phyloP scores from a whole-genome alignment of 2,329 filamentous ascomycete species.

The Colletotrichum acutatum region DNA sequence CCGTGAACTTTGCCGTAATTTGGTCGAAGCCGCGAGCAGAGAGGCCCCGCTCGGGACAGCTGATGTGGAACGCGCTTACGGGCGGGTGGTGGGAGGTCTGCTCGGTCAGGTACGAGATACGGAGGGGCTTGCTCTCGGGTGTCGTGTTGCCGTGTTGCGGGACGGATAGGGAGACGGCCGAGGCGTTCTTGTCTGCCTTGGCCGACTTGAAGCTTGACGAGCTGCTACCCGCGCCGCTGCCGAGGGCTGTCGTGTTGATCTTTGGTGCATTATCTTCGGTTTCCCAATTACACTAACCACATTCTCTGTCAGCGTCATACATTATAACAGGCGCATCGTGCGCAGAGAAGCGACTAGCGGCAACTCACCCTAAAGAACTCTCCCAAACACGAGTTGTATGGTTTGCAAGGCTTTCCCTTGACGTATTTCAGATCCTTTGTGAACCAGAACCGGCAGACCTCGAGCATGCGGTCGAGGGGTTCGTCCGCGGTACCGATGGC shows the following conservation, averaged over 20 bases:
- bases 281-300: conserved; percentile 88
- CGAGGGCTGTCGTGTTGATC: conserved; percentile 64
- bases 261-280: conserved; percentile 81
- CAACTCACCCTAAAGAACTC: conserved; percentile 91
- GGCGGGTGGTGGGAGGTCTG: conserved; percentile 98
- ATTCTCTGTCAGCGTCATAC: conserved; percentile 26
- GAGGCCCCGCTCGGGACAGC: conserved; percentile 91
- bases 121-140: conserved; percentile 66
- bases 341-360: neutral
- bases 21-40: conserved; percentile 93
- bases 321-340: neutral
- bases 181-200: conserved; percentile 55
- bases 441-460: conserved; percentile 96
- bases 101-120: conserved; percentile 94
- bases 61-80: conserved; percentile 94
- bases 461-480: conserved; percentile 91
- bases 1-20: conserved; percentile 96
- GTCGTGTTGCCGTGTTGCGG: conserved; percentile 58
- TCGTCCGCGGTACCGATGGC: conserved; percentile 90
- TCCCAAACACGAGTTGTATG: conserved; percentile 95
- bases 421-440: conserved; percentile 99
- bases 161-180: conserved; percentile 62
- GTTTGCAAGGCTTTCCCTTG: conserved; percentile 98
- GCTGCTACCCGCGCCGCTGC: conserved; percentile 51
- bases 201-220: conserved; percentile 60